Evolutionary conservation across 805 yeast species (phyloP).

Genomic region (Saccharomycopsis babjevae): DNA sequence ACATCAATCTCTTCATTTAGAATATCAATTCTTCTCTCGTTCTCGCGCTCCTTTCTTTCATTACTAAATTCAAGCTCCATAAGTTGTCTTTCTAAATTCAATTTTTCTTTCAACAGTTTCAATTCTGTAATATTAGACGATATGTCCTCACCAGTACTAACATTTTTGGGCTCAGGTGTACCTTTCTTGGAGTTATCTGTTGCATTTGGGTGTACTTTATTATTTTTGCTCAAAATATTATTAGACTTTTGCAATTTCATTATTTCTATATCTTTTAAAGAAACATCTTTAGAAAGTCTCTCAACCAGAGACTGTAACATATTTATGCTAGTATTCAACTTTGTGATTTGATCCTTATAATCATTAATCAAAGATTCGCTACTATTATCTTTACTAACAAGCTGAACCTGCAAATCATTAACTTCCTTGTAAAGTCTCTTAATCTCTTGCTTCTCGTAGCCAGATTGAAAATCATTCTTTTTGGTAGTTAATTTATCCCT

Average conservation of each 20-base stretch:
- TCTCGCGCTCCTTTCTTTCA: not conserved
- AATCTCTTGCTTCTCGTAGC: slow-evolving; percentile 30
- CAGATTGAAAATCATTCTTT: slow-evolving; percentile 18
- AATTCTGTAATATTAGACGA: not conserved
- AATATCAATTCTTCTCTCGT: not conserved
- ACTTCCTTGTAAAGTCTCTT: slow-evolving; percentile 29
- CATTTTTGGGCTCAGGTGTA: not conserved
- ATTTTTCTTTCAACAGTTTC: not conserved
- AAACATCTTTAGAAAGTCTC: not conserved
- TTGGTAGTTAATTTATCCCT: slow-evolving; percentile 29
- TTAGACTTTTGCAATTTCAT: not conserved
- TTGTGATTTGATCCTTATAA: slow-evolving; percentile 21
- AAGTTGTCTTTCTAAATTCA: not conserved
- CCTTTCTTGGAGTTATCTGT: not conserved
- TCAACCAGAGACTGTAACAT: not conserved
- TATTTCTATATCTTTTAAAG: not conserved
- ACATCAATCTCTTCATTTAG: not conserved
- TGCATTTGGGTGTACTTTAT: not conserved
- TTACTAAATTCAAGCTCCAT: not conserved
- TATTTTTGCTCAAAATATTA: not conserved
- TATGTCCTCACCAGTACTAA: not conserved
- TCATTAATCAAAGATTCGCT: slow-evolving; percentile 20
- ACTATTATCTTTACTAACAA: slow-evolving; percentile 20
- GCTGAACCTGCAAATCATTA: slow-evolving; percentile 25
- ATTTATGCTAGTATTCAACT: slow-evolving; percentile 1